Conservation (phyloP, 2,329 filamentous ascomycete genomes). For the Colletotrichum scovillei region DNA sequence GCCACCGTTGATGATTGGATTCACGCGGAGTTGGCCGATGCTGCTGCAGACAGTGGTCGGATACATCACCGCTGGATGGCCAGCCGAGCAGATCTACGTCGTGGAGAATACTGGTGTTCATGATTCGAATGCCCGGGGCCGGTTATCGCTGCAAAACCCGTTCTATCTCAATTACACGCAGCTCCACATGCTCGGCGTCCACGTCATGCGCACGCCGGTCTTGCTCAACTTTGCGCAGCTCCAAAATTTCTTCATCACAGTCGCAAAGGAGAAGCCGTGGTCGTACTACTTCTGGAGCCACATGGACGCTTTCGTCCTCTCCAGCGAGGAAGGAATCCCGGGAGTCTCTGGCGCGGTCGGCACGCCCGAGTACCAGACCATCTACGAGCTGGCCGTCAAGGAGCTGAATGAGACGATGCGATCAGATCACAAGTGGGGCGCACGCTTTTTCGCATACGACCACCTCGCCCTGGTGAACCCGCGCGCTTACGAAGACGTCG, state of each 20-base stretch:
- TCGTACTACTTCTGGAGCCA: slow-evolving; percentile 66
- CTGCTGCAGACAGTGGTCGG: slow-evolving; percentile 66
- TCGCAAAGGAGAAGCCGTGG: slow-evolving; percentile 57
- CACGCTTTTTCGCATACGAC: slow-evolving; percentile 69
- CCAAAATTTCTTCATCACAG: slow-evolving; percentile 63
- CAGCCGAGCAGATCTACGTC: slow-evolving; percentile 65
- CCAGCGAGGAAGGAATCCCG: slow-evolving; percentile 50
- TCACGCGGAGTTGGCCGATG: slow-evolving; percentile 66
- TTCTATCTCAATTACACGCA: slow-evolving; percentile 66
- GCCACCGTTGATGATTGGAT: slow-evolving; percentile 68
- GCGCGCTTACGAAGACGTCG: slow-evolving; percentile 58
- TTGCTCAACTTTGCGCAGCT: slow-evolving; percentile 66
- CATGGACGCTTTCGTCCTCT: slow-evolving; percentile 61
- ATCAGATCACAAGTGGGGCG: slow-evolving; percentile 56
- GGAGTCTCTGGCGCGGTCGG: slow-evolving; percentile 40
- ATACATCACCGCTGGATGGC: slow-evolving; percentile 71
- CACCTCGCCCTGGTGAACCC: slow-evolving; percentile 68
- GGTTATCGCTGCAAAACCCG: slow-evolving; percentile 64
- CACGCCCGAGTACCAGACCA: slow-evolving; percentile 51
- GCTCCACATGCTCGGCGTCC: slow-evolving; percentile 61
- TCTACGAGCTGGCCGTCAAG: slow-evolving; percentile 53
- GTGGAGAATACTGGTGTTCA: slow-evolving; percentile 70
- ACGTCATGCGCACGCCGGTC: slow-evolving; percentile 61
- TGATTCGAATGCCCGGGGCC: slow-evolving; percentile 59
- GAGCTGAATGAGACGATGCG: slow-evolving; percentile 47